A percentile compares a stretch with the other conserved stretches of the same genome.
These are phyloP conservation scores for Astragalus membranaceus DNA, from an alignment of 306 rosid species.

Conservation along the genomic window DNA sequence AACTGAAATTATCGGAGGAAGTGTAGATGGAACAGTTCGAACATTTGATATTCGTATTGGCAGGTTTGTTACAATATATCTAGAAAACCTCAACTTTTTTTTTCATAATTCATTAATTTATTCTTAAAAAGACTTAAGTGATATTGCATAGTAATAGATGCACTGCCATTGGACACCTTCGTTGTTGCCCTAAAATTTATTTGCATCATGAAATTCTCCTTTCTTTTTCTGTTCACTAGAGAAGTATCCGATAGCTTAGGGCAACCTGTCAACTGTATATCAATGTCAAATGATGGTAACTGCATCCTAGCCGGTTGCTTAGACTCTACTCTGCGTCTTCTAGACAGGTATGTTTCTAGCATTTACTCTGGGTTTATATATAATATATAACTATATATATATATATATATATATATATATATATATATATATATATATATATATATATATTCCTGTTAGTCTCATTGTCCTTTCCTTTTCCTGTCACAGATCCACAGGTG, in stretches of 20 bases:
- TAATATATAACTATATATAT: too few species aligned
- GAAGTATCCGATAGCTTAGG: conserved; percentile 76
- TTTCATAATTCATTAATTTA: not conserved
- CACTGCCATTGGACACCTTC: not conserved
- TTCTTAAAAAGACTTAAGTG: not conserved
- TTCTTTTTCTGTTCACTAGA: conserved; percentile 29
- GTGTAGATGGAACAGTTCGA: conserved; percentile 95
- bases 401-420: too few species aligned
- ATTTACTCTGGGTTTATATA: not conserved
- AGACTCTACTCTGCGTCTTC: conserved; percentile 71
- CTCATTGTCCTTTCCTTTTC: conserved; percentile 23
- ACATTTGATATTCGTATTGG: conserved; percentile 83
- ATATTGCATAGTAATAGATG: not conserved
- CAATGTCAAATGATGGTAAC: conserved; percentile 90
- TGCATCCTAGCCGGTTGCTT: conserved; percentile 80
- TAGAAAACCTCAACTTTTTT: not conserved
- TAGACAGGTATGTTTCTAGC: conserved; percentile 53
- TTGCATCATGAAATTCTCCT: not conserved
- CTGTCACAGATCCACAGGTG: conserved; percentile 68
- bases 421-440: too few species aligned
- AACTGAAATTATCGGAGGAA: conserved; percentile 80
- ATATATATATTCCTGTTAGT: not conserved
- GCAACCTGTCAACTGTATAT: conserved; percentile 88
- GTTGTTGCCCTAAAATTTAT: not conserved
- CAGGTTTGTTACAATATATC: conserved; percentile 40